Evolutionary conservation across 2,329 filamentous ascomycete genomes (phyloP).

Genomic region (Paraphoma chrysanthemicola): DNA sequence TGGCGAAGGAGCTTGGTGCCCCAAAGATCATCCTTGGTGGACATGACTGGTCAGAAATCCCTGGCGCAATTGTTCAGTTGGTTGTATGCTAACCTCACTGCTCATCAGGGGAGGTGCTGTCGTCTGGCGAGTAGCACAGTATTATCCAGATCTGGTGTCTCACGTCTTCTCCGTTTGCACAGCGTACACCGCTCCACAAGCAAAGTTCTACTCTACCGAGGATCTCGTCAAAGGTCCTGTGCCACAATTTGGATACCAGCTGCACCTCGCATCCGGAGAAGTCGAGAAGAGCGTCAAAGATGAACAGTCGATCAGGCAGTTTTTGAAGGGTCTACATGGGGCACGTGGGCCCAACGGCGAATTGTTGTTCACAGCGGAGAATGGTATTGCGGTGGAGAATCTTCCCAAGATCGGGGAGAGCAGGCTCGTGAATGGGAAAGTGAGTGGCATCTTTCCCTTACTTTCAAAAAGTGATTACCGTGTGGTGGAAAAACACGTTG

Average conservation of each 20-base stretch:
- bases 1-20: slow-evolving; percentile 66
- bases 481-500: not conserved
- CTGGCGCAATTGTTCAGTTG: too few relatives aligned
- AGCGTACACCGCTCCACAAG: slow-evolving; percentile 68
- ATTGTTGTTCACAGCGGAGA: slow-evolving; percentile 62
- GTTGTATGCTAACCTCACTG: slow-evolving; percentile 4
- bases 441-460: slow-evolving; percentile 35
- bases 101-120: slow-evolving; percentile 73
- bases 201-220: slow-evolving; percentile 63
- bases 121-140: slow-evolving; percentile 76
- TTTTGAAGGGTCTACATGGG: slow-evolving; percentile 76
- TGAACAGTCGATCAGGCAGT: slow-evolving; percentile 69
- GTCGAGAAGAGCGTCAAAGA: slow-evolving; percentile 56
- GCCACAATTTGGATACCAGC: slow-evolving; percentile 82
- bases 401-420: slow-evolving; percentile 64
- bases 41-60: slow-evolving; percentile 73
- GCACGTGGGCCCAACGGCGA: slow-evolving; percentile 65
- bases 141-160: slow-evolving; percentile 71
- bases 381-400: slow-evolving; percentile 70
- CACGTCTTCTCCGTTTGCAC: slow-evolving; percentile 81
- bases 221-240: slow-evolving; percentile 64
- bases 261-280: slow-evolving; percentile 75
- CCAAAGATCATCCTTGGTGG: slow-evolving; percentile 79
- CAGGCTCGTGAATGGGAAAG: slow-evolving; percentile 68
- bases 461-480: not conserved